Percentiles rank a stretch among this genome's conserved stretches.
Evolutionary conservation across 2,329 filamentous ascomycete species (phyloP).

Genomic region (Xylariomycetidae sp.): DNA sequence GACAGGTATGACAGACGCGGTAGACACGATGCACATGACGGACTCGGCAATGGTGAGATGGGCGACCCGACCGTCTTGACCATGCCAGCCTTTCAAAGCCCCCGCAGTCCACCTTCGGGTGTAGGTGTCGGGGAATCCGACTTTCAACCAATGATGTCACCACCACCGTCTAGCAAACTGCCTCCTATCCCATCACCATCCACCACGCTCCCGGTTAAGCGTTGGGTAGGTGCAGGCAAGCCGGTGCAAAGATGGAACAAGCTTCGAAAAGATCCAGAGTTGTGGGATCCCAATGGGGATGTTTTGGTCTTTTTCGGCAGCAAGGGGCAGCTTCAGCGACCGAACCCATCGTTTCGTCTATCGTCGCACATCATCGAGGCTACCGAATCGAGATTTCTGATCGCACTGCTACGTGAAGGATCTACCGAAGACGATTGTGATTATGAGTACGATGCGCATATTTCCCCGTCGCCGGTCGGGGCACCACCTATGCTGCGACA

Average conservation of each 20-base stretch:
- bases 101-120: too few relatives aligned
- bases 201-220: slow-evolving; percentile 37
- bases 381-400: slow-evolving; percentile 48
- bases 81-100: too few relatives aligned
- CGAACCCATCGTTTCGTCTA: slow-evolving; percentile 49
- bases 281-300: slow-evolving; percentile 57
- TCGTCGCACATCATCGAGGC: slow-evolving; percentile 54
- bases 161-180: slow-evolving; percentile 38
- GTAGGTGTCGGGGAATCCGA: too few relatives aligned
- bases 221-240: slow-evolving; percentile 46
- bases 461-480: slow-evolving; percentile 37
- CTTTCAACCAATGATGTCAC: too few relatives aligned
- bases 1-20: too few relatives aligned
- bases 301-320: slow-evolving; percentile 51
- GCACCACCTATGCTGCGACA: slow-evolving; percentile 35
- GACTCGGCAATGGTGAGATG: slow-evolving; percentile 13
- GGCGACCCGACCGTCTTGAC: slow-evolving; percentile 13
- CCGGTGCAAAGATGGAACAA: slow-evolving; percentile 50
- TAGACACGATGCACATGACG: too few relatives aligned
- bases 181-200: slow-evolving; percentile 33
- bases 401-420: slow-evolving; percentile 48
- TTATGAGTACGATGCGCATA: slow-evolving; percentile 24
- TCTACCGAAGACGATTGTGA: slow-evolving; percentile 42
- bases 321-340: slow-evolving; percentile 36
- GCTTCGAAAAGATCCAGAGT: slow-evolving; percentile 51